Evolutionary conservation across 2,329 filamentous ascomycete species (phyloP), one percentile per base, ranked within the genome.

Genomic region (Magnaporthiopsis incrustans): DNA sequence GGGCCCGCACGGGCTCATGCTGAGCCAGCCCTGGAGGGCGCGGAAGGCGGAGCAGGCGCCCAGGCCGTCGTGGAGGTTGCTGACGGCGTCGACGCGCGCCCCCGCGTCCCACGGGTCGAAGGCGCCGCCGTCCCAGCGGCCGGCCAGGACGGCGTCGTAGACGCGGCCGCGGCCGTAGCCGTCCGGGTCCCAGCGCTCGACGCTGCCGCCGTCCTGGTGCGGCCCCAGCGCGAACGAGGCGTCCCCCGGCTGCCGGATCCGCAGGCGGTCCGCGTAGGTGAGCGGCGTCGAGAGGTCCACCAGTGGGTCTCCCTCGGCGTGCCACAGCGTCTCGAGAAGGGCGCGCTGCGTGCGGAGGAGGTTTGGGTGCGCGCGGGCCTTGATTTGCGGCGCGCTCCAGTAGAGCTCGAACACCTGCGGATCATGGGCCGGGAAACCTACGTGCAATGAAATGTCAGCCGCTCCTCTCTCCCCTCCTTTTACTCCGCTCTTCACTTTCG

Each of bases 21-120:
- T 85, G 63, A 97, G 75, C 93, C 93, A 97, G 25, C 92, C 93
- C 76, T 97, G 93, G 74, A 91, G 94, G 82, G 92, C 89, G 56
- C 94, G 84, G 76, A 97, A 92, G 79, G 92, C 91, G 59, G 84
- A 89, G 76, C 91, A 96, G 0, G 90, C 87, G 0, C 93, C 92
- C 0, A 92, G 82, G 0, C 92, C 91, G 62, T 91, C 82, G 73
- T 97, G 95, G 44, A 93, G 77, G 74, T 97, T 89, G 66, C 85
- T 87, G 2, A 86, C 82, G 3, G 89, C 91, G 0, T 78, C 75
- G 0, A 94, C 80, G 4, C 93, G 84, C 8, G 84, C 83, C 67
- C 84, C 86, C 0, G 87, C 87, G 70, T 97, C 91, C 85, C 89
- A 97, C 0, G 92, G 85, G 70, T 97, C 90, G 71, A 91, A 93